A percentile compares a stretch with the other conserved stretches of the same genome.
Evolutionary conservation across 441 rosid species (phyloP).

Genomic region (Isatis lusitanica): DNA sequence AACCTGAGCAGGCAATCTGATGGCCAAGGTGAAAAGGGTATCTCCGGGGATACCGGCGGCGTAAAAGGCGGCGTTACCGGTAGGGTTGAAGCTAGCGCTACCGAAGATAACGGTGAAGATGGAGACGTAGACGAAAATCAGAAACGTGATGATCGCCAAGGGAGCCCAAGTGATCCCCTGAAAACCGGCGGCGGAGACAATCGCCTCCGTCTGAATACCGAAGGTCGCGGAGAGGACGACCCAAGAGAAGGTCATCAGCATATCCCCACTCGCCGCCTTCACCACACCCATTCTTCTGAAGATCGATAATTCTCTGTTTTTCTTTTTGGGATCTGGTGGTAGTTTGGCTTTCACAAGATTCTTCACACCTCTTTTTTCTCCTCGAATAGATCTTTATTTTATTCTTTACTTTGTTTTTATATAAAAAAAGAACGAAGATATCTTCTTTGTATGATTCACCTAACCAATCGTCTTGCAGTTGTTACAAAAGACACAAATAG

Average conservation of each 20-base stretch:
- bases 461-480: neutral
- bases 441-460: slow-evolving; percentile 17
- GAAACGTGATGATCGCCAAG: slow-evolving; percentile 47
- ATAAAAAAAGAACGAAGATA: neutral
- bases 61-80: slow-evolving; percentile 73
- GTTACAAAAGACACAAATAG: neutral
- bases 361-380: neutral
- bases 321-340: slow-evolving; percentile 28
- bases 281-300: slow-evolving; percentile 51
- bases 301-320: slow-evolving; percentile 9
- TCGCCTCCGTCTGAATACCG: slow-evolving; percentile 58
- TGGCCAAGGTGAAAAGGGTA: slow-evolving; percentile 73
- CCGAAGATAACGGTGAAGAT: slow-evolving; percentile 67
- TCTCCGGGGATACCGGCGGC: slow-evolving; percentile 80
- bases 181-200: slow-evolving; percentile 50
- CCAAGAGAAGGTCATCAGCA: slow-evolving; percentile 72
- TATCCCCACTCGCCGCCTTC: slow-evolving; percentile 69
- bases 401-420: neutral
- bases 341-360: slow-evolving; percentile 6
- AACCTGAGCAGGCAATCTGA: slow-evolving; percentile 92
- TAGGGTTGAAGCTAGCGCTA: slow-evolving; percentile 84
- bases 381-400: neutral
- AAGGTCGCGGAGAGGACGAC: slow-evolving; percentile 70
- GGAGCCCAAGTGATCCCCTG: slow-evolving; percentile 54
- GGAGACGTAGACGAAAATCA: slow-evolving; percentile 63